Base-by-base conservation (phyloP, 345 rosid genomes). In the Corchorus capsularis region DNA sequence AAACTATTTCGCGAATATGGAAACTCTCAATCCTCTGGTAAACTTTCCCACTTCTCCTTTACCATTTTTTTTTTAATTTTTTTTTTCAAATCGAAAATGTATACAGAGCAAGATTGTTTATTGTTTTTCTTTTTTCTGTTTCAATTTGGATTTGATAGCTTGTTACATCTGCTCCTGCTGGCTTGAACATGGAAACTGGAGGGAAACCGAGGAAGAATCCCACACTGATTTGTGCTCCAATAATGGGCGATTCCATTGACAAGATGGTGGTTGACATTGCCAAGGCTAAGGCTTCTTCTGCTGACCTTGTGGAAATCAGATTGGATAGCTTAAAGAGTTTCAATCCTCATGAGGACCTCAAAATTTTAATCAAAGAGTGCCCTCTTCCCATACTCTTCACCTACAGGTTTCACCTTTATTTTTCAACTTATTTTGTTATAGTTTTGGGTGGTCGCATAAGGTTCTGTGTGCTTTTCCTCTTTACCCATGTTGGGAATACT, bases 271-370 rank as follows among this genome's bases (percentile, higher is more conserved):
- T 27, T 75, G 80, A 82, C 62, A 74, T 86, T 35, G 74, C 45
- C 55, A 88, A 84, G 80, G 97, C 97, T 7, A 88, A 89, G 57
- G 84, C 83, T 63, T 66, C 79, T 69, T 91, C 96, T 45, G 99
- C 94, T 53, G 99, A 95, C 68, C 82, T 93, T 68, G 99, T 93
- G 35, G 98, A 93, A 80, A 86, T 95, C 75, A 85, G 99, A 76
- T 82, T 95, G 85, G 97, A 93, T 80, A 54, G 87, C 74, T 85
- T 93, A 10, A 89, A 84, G 60, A 76, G 46, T 19, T 87, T 91
- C 75, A 75, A 69, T 77, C 91, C 96, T 55, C 52, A 15, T 17
- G 79, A 75, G 3, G 90, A 88, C 78, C 76, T 95, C 32, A 77
- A 81, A 37, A 69, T 82, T 75, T 82, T 95, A 71, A 88, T 95